Conservation (phyloP, 2,329 filamentous ascomycete species). For the Microsporum ferrugineum region DNA sequence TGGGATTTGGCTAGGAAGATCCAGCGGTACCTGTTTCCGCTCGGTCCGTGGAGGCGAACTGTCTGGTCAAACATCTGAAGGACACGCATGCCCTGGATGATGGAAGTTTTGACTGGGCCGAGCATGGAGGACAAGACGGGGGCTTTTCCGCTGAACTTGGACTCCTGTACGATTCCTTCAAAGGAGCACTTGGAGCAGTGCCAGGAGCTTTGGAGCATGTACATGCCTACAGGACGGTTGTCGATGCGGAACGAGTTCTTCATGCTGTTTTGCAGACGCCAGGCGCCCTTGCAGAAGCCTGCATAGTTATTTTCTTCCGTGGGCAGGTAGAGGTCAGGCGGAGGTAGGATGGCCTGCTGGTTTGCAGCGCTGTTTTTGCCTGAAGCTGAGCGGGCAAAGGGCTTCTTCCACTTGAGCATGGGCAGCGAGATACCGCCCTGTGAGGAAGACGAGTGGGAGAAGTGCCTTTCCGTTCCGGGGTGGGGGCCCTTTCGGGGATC, state of each 20-base stretch:
- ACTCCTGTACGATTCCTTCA: conserved; percentile 25
- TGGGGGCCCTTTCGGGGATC: not conserved
- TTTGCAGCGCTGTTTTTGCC: not conserved
- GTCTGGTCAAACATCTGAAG: conserved; percentile 21
- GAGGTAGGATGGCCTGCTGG: not conserved
- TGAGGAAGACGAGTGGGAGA: not conserved
- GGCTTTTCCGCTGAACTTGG: conserved; percentile 14
- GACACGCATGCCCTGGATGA: conserved; percentile 2
- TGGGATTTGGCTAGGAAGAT: conserved; percentile 39
- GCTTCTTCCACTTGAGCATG: not conserved
- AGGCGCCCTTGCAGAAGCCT: conserved; percentile 39
- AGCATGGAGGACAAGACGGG: conserved; percentile 11
- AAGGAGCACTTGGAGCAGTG: conserved; percentile 35
- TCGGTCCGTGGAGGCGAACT: conserved; percentile 19
- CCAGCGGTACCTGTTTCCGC: conserved; percentile 37
- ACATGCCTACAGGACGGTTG: conserved; percentile 22
- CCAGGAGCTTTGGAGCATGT: conserved; percentile 25
- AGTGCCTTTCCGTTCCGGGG: not conserved
- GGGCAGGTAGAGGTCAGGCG: conserved; percentile 21
- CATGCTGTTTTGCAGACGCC: conserved; percentile 27
- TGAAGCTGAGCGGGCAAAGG: not conserved
- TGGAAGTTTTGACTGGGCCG: conserved; percentile 5
- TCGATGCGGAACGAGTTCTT: conserved; percentile 25
- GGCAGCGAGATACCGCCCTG: not conserved
- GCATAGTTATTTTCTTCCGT: conserved; percentile 26